Conservation (phyloP, 768 basidiomycete species). For the Suillus tomentosus region DNA sequence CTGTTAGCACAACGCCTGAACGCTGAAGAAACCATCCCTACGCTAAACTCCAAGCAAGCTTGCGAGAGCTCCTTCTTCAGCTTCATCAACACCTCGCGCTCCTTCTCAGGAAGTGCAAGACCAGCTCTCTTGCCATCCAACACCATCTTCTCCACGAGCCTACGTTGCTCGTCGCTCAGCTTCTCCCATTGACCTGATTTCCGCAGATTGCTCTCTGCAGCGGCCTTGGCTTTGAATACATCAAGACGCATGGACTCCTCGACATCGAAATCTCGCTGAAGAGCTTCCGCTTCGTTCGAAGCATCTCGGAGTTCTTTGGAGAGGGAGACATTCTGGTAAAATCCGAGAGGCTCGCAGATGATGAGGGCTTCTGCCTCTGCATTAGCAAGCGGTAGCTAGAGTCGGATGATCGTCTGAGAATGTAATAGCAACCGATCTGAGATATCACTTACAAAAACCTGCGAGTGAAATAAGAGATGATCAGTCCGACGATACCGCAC, state of each 20-base stretch:
- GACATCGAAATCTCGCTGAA: constrained; percentile 69
- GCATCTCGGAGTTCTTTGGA: constrained; percentile 80
- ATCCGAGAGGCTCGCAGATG: constrained; percentile 60
- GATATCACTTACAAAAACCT: constrained; percentile 73
- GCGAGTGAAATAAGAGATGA: constrained; percentile 7
- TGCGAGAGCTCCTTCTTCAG: constrained; percentile 80
- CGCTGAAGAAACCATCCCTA: constrained; percentile 36
- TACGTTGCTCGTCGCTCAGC: constrained; percentile 65
- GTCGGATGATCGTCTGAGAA: constrained; percentile 20
- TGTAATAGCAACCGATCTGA: constrained; percentile 14
- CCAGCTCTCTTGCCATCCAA: constrained; percentile 82
- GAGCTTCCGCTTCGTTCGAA: constrained; percentile 71
- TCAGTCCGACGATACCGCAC: background rate
- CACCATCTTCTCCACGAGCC: constrained; percentile 81
- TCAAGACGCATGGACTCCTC: constrained; percentile 83
- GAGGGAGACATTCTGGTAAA: constrained; percentile 83
- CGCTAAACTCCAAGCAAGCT: constrained; percentile 76
- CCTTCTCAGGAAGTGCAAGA: constrained; percentile 65
- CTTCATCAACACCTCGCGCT: constrained; percentile 54
- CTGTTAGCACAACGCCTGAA: background rate
- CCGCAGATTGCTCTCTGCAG: constrained; percentile 70
- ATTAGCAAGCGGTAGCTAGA: constrained; percentile 58
- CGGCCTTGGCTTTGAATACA: constrained; percentile 70
- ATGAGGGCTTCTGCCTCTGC: constrained; percentile 57
- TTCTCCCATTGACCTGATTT: constrained; percentile 60